These are phyloP conservation scores for Orychophragmus violaceus DNA, from an alignment of 345 rosid genomes.

Conservation along the genomic window DNA sequence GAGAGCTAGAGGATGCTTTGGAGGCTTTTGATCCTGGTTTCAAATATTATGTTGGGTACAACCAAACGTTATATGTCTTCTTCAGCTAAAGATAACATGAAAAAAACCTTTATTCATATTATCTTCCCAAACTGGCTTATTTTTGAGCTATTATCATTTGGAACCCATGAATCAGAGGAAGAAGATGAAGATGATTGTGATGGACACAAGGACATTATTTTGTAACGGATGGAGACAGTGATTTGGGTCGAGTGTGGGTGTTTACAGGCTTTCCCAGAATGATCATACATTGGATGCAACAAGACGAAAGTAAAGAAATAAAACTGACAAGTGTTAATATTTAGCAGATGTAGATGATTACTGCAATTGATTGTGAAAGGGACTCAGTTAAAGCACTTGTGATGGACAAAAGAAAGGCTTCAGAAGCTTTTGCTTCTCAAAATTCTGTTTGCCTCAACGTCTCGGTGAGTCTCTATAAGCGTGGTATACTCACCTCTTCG, in stretches of 20 bases:
- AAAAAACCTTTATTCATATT: too few species aligned
- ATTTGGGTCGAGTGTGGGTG: slow-evolving; percentile 81
- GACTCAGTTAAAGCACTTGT: slow-evolving; percentile 66
- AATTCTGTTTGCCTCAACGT: too few species aligned
- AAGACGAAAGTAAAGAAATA: neutral
- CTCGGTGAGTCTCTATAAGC: too few species aligned
- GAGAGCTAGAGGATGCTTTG: too few species aligned
- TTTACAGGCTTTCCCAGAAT: slow-evolving; percentile 1
- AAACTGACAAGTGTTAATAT: slow-evolving; percentile 35
- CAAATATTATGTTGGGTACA: too few species aligned
- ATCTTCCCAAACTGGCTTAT: too few species aligned
- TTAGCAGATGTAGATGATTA: slow-evolving; percentile 72
- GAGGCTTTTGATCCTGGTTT: too few species aligned
- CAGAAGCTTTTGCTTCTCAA: slow-evolving; percentile 81
- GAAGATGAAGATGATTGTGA: slow-evolving; percentile 30
- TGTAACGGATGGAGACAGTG: slow-evolving; percentile 80
- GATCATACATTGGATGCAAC: neutral
- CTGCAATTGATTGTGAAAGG: slow-evolving; percentile 66
- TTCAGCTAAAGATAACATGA: too few species aligned
- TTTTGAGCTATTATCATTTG: too few species aligned
- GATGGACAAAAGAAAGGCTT: slow-evolving; percentile 60
- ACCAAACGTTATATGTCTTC: too few species aligned
- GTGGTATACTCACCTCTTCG: too few species aligned
- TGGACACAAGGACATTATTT: slow-evolving; percentile 48
- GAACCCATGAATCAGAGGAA: slow-evolving; percentile 26